Evolutionary conservation across 345 rosid genomes (phyloP).

Genomic region (Sisymbrium irio): DNA sequence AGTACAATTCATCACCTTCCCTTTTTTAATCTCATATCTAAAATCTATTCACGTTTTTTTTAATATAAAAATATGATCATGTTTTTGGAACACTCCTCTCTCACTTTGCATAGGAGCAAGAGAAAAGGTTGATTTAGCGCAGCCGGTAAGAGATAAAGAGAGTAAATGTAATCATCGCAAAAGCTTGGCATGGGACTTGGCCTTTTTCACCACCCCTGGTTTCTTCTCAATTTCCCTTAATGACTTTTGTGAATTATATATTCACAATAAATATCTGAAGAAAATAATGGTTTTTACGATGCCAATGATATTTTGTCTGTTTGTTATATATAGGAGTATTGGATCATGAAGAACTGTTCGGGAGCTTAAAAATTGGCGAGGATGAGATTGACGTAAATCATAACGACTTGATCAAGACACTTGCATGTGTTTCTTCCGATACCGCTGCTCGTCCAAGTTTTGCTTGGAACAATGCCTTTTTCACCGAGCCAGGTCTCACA

Average conservation of each 20-base stretch:
- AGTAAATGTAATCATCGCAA: constrained; percentile 39
- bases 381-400: constrained; percentile 11
- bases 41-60: not conserved
- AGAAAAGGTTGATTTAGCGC: constrained; percentile 7
- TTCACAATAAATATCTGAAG: not conserved
- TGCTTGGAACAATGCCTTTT: constrained; percentile 33
- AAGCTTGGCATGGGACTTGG: constrained; percentile 78
- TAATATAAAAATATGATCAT: not conserved
- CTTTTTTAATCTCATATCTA: not conserved
- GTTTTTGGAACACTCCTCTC: not conserved
- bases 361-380: constrained; percentile 38
- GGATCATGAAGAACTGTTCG: constrained; percentile 59
- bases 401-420: not conserved
- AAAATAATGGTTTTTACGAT: not conserved
- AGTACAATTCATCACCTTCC: constrained; percentile 12
- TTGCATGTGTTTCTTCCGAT: not conserved
- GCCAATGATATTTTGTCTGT: not conserved
- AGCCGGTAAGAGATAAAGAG: not conserved
- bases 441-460: constrained; percentile 28
- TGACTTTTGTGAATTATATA: not conserved
- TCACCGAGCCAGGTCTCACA: constrained; percentile 30
- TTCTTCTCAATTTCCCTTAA: not conserved
- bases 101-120: constrained; percentile 1
- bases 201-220: constrained; percentile 66
- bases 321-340: constrained; percentile 47